Base-by-base conservation (phyloP, 768 basidiomycete genomes). In the Rhodocollybia butyracea region DNA sequence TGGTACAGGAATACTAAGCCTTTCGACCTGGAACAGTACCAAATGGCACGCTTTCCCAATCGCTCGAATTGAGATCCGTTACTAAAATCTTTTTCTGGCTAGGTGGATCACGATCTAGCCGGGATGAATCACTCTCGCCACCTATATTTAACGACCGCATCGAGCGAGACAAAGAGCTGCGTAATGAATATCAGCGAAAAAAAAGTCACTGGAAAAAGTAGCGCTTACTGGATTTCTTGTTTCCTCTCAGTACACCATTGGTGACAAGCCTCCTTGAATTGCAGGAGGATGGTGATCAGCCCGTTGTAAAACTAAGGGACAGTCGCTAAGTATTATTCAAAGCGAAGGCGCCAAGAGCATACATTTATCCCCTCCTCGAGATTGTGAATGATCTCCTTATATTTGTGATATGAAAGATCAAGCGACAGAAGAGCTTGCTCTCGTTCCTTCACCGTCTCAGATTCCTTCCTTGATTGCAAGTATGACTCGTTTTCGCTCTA, bases 301-400 rank as follows among this genome's bases (percentile, higher is more conserved):
- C 91, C 89, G 58, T 92, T 94, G 67, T 99, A 96, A 65, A 98
- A 98, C 89, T 94, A 38, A 6, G 0, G 52, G 34, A 56, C 38
- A 32, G 10, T 26, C 17, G 47, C 47, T 45, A 34, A 15, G 41
- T 22, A 31, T 11, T 5, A 39, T 2, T 26, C 24, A 30, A 31
- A 36, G 21, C 5, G n/a, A 22, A 40, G 19, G 30, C 39, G 26
- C 12, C 56, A 40, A 40, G 41, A 30, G 26, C 71, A 13, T 61
- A 88, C 93, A 75, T 91, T 88, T 62, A 89, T 77, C 5, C 95
- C 95, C 66, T 98, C 96, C 38, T 90, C 86, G 5, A 97, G 73
- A 69, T 98, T 94, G 47, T 82, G 80, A 2, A 76, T 77, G 13
- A 97, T 89, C 66, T 98, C 95, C 52, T 80, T 77, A 68, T 94